Percentiles rank a stretch among this genome's conserved stretches.
Evolutionary conservation across 73 alveolate genomes (phyloP).

Genomic region (Stentor coeruleus): DNA sequence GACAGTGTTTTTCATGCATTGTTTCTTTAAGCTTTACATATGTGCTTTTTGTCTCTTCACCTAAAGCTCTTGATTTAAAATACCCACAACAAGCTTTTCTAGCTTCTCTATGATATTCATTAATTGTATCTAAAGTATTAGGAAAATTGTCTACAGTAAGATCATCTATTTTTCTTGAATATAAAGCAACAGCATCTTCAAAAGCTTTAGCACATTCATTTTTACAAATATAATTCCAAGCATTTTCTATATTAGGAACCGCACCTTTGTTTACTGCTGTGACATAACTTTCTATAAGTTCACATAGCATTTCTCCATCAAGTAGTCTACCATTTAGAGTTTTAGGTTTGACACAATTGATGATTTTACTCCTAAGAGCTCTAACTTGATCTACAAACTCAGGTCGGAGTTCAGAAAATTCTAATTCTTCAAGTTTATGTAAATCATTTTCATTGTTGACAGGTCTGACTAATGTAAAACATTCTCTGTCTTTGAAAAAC

Average conservation of each 20-base stretch:
- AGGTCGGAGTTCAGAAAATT: constrained; percentile 79
- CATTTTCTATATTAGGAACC: constrained; percentile 75
- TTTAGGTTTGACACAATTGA: constrained; percentile 83
- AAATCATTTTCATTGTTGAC: constrained; percentile 91
- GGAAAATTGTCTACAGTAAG: not conserved
- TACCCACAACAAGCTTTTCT: constrained; percentile 19
- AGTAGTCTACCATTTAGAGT: constrained; percentile 80
- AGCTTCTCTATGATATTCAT: constrained; percentile 45
- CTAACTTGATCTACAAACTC: constrained; percentile 90
- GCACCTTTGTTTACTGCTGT: constrained; percentile 80
- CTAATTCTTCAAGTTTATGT: constrained; percentile 80
- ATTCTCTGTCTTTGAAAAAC: constrained; percentile 90
- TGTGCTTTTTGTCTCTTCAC: not conserved
- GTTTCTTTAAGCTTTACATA: constrained; percentile 5
- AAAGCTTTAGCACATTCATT: constrained; percentile 65
- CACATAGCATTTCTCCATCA: constrained; percentile 79
- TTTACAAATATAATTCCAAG: constrained; percentile 78
- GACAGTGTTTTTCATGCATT: constrained; percentile 1
- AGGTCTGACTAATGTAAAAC: constrained; percentile 93
- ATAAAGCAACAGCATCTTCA: constrained; percentile 48
- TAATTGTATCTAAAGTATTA: constrained; percentile 35
- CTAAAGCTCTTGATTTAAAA: not conserved
- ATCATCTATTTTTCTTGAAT: constrained; percentile 30
- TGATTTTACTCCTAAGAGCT: constrained; percentile 72
- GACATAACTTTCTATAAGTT: constrained; percentile 61